A percentile compares a stretch with the other conserved stretches of the same genome.
These are phyloP conservation scores for Canavalia ensiformis DNA, from an alignment of 306 rosid species.

Conservation along the genomic window DNA sequence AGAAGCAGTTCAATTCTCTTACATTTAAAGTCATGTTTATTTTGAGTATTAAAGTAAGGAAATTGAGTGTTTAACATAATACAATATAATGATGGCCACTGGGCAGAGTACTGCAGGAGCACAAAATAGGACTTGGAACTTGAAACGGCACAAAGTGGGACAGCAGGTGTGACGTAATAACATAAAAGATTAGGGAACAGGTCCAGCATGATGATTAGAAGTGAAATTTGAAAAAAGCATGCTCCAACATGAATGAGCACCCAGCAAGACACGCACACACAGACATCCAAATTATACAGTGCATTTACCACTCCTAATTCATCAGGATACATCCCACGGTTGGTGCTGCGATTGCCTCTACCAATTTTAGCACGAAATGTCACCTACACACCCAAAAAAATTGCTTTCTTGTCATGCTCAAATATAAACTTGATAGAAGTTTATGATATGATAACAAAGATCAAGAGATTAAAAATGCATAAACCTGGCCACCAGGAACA, in stretches of 20 bases:
- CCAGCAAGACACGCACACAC: background rate
- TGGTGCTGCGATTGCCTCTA: constrained; percentile 68
- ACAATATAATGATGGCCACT: background rate
- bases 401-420: background rate
- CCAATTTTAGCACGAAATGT: constrained; percentile 99
- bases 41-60: constrained; percentile 19
- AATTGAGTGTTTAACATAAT: background rate
- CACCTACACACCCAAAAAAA: constrained; percentile 62
- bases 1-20: background rate
- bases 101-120: constrained; percentile 2
- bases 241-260: background rate
- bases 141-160: background rate
- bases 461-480: constrained; percentile 41
- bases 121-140: constrained; percentile 21
- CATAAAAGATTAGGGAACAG: constrained; percentile 33
- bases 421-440: constrained; percentile 27
- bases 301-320: constrained; percentile 98
- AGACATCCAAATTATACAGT: constrained; percentile 33
- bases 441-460: constrained; percentile 21
- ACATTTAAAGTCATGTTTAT: background rate
- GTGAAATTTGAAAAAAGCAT: constrained; percentile 43
- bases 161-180: constrained; percentile 15
- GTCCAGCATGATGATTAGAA: constrained; percentile 19
- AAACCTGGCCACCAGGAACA: constrained; percentile 98
- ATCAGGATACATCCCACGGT: constrained; percentile 93